These are phyloP conservation scores for Henckelia pumila DNA, from an alignment of 257 asterid genomes.

Conservation along the genomic window DNA sequence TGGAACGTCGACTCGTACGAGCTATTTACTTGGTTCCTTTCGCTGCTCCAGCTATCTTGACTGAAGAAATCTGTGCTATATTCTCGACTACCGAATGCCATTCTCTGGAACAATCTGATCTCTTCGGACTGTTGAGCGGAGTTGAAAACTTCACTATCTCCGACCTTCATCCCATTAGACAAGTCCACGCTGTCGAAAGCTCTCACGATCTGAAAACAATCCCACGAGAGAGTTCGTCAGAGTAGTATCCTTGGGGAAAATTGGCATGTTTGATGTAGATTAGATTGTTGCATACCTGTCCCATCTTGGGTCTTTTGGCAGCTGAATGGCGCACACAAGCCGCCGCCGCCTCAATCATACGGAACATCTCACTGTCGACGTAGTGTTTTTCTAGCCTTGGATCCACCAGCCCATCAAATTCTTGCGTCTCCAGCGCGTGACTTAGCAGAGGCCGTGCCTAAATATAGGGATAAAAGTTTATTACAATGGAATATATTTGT, in stretches of 20 bases:
- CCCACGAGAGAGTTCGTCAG: background rate
- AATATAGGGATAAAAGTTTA: conserved; percentile 16
- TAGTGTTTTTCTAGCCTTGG: conserved; percentile 67
- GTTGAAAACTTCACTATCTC: conserved; percentile 19
- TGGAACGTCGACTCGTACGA: background rate
- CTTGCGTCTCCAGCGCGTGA: conserved; percentile 61
- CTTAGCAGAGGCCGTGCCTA: conserved; percentile 90
- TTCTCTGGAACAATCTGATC: conserved; percentile 16
- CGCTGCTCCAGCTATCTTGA: conserved; percentile 6
- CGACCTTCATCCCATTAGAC: conserved; percentile 24
- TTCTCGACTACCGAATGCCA: conserved; percentile 29
- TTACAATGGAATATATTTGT: background rate
- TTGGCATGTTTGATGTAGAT: background rate
- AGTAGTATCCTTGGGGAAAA: background rate
- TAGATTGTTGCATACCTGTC: conserved; percentile 51
- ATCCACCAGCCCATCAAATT: conserved; percentile 62
- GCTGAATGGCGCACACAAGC: conserved; percentile 95
- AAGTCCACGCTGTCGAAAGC: conserved; percentile 25
- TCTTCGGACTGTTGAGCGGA: conserved; percentile 23
- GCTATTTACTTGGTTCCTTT: background rate
- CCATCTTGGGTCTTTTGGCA: conserved; percentile 83
- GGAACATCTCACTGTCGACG: conserved; percentile 58
- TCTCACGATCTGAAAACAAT: conserved; percentile 21
- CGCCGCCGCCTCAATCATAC: conserved; percentile 81
- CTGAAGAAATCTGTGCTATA: conserved; percentile 16